Percentiles rank a stretch among this genome's conserved stretches.
phyloP scores from a whole-genome alignment of 1,284 basidiomycete genomes.

The Malassezia furfur region DNA sequence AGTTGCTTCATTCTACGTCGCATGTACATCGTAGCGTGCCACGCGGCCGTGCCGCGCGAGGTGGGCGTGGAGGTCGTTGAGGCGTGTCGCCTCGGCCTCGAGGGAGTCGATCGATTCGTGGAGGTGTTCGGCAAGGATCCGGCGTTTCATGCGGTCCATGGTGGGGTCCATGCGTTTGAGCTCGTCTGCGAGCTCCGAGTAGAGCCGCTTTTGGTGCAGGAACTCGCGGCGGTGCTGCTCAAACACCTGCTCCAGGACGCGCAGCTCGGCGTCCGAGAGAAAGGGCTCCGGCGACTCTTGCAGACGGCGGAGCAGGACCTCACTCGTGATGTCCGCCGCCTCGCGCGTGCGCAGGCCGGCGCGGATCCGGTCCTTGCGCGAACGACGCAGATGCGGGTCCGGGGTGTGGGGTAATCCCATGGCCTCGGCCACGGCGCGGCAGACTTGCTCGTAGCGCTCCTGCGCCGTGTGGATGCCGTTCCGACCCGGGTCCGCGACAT shows the following conservation, averaged over 20 bases:
- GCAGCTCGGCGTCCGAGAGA: constrained; percentile 3
- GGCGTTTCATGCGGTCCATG: constrained; percentile 29
- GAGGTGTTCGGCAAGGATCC: constrained; percentile 38
- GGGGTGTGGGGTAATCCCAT: constrained; percentile 1
- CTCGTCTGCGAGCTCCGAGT: constrained; percentile 43
- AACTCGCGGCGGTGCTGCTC: constrained; percentile 43
- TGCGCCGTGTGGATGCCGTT: not conserved
- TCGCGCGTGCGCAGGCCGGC: constrained; percentile 10
- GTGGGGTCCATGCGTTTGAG: constrained; percentile 32
- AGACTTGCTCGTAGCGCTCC: constrained; percentile 17
- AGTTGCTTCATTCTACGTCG: not conserved
- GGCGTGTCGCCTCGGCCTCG: constrained; percentile 36
- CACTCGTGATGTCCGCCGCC: constrained; percentile 8
- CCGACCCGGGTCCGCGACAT: not conserved
- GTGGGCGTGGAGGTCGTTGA: constrained; percentile 23
- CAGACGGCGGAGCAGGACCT: constrained; percentile 10
- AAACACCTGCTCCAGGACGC: constrained; percentile 16
- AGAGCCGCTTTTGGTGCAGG: constrained; percentile 35
- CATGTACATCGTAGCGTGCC: not conserved
- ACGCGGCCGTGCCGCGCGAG: constrained; percentile 8
- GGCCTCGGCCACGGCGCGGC: constrained; percentile 16
- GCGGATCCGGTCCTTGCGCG: constrained; percentile 5
- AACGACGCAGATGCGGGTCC: not conserved
- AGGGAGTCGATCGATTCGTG: constrained; percentile 39
- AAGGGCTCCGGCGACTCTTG: not conserved